Conservation (phyloP, 148 eudicot species). For the Vaccinium myrtillus region DNA sequence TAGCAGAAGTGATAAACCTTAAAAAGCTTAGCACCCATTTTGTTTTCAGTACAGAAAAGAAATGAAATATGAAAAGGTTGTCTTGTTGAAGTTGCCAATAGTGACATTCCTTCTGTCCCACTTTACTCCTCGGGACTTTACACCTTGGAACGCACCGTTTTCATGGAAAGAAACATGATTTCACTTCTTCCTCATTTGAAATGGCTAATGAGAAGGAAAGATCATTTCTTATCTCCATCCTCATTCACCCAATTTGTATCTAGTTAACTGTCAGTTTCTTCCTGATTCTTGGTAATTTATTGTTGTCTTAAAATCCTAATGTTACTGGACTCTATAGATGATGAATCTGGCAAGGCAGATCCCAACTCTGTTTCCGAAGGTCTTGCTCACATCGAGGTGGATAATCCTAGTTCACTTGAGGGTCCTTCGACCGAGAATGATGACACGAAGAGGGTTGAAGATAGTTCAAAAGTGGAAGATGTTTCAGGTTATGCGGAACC, state of each 20-base stretch:
- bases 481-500: conserved; percentile 20
- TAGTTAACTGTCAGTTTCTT: not conserved
- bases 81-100: not conserved
- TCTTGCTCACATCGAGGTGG: conserved; percentile 7
- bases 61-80: not conserved
- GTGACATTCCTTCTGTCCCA: not conserved
- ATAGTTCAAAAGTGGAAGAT: conserved; percentile 16
- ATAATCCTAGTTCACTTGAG: conserved; percentile 15
- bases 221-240: not conserved
- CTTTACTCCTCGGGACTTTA: not conserved
- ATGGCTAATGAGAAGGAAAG: not conserved
- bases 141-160: not conserved
- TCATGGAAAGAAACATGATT: not conserved
- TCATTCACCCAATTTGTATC: not conserved
- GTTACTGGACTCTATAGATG: conserved; percentile 26
- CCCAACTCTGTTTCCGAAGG: conserved; percentile 19
- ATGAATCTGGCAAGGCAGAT: conserved; percentile 32
- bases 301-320: not conserved
- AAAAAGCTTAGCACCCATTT: not conserved
- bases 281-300: not conserved
- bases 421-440: conserved; percentile 19
- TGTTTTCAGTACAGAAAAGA: not conserved
- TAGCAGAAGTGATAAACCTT: not conserved
- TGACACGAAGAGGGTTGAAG: conserved; percentile 19
- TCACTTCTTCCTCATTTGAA: not conserved